phyloP scores from a whole-genome alignment of 2,329 filamentous ascomycete genomes.

The Sclerotiophoma versabilis region DNA sequence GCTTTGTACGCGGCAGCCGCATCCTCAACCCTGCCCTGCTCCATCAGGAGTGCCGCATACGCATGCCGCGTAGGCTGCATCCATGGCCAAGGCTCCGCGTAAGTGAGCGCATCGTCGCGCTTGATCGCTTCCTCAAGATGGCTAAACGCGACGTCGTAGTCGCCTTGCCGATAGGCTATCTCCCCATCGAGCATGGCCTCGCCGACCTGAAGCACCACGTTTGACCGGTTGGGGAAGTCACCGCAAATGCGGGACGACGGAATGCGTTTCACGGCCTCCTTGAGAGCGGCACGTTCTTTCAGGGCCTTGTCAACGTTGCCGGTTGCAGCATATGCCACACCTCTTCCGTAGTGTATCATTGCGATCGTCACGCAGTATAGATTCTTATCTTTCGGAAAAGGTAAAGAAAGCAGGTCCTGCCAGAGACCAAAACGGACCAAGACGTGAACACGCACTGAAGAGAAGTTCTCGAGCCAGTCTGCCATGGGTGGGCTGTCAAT shows the following conservation, averaged over 20 bases:
- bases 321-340: conserved; percentile 69
- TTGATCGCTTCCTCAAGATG: conserved; percentile 65
- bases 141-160: conserved; percentile 65
- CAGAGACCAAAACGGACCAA: conserved; percentile 77
- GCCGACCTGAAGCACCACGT: conserved; percentile 67
- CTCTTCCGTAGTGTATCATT: conserved; percentile 72
- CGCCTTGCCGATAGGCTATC: conserved; percentile 70
- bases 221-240: conserved; percentile 73
- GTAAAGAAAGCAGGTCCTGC: conserved; percentile 67
- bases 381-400: conserved; percentile 63
- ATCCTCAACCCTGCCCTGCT: conserved; percentile 62
- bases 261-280: conserved; percentile 59
- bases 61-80: conserved; percentile 78
- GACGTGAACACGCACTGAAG: conserved; percentile 72
- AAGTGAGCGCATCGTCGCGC: conserved; percentile 69
- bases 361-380: conserved; percentile 76
- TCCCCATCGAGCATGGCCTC: conserved; percentile 75
- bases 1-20: conserved; percentile 49
- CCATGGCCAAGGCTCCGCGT: conserved; percentile 81
- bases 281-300: conserved; percentile 60
- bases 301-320: conserved; percentile 64
- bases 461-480: conserved; percentile 77
- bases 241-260: conserved; percentile 62
- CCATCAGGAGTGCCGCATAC: conserved; percentile 71
- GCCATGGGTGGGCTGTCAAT: conserved; percentile 76